A percentile compares a stretch with the other conserved stretches of the same genome.
Conservation (phyloP, 108 stramenopile species). For the Skeletonema menzelii region DNA sequence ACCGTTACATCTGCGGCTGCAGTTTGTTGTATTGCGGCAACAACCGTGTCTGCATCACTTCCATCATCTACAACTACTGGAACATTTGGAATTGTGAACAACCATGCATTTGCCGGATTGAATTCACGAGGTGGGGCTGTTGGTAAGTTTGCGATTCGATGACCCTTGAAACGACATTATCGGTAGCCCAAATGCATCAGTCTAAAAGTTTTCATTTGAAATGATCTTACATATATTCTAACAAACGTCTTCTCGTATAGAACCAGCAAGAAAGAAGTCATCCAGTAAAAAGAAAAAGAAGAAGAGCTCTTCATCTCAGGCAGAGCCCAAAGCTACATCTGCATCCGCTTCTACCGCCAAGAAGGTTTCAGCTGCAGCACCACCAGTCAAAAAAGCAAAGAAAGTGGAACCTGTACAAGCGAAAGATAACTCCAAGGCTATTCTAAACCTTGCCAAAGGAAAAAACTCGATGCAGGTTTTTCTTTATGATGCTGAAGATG, state of each 20-base stretch:
- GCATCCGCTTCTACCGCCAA: neutral
- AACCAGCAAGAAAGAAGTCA: conserved; percentile 20
- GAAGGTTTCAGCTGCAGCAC: conserved; percentile 2
- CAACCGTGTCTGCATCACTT: conserved; percentile 9
- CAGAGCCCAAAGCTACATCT: neutral
- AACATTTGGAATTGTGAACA: conserved; percentile 13
- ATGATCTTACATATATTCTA: neutral
- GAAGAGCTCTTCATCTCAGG: conserved; percentile 7
- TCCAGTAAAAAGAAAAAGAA: conserved; percentile 34
- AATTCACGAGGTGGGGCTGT: conserved; percentile 35
- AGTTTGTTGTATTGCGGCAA: neutral
- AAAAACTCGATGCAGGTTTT: conserved; percentile 76
- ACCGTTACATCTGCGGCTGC: conserved; percentile 22
- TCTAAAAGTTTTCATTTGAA: too few species aligned
- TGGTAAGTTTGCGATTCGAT: conserved; percentile 31
- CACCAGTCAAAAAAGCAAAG: neutral
- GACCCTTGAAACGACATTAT: too few species aligned
- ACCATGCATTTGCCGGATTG: conserved; percentile 29
- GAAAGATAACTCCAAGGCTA: conserved; percentile 66
- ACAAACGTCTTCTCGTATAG: conserved; percentile 2
- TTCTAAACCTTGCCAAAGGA: conserved; percentile 49
- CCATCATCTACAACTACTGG: neutral
- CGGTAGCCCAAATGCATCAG: too few species aligned
- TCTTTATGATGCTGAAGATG: conserved; percentile 67
- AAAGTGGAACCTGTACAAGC: conserved; percentile 3